Evolutionary conservation across 768 basidiomycete genomes (phyloP).

Genomic region (Leucosporidium creatinivorum): DNA sequence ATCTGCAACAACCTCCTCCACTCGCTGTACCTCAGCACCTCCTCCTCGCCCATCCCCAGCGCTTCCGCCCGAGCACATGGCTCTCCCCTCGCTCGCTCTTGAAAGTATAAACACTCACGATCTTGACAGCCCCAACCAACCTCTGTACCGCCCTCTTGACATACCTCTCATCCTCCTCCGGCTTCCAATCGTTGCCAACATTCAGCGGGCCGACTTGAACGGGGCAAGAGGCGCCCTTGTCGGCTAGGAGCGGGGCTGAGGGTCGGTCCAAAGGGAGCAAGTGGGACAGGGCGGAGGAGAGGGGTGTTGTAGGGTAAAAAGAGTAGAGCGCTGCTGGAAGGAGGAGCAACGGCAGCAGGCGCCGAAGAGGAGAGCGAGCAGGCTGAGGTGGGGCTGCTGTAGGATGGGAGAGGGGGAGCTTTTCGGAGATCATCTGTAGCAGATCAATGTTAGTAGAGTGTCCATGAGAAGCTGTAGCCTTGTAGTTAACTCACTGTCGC

Average conservation of each 20-base stretch:
- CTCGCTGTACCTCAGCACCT: not conserved
- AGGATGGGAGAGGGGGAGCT: too few relatives aligned
- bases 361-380: too few relatives aligned
- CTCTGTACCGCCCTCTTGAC: not conserved
- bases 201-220: constrained; percentile 6
- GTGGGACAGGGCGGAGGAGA: too few relatives aligned
- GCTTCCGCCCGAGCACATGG: too few relatives aligned
- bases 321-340: not conserved
- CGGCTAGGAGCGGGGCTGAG: not conserved
- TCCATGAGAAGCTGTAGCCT: too few relatives aligned
- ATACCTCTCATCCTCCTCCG: not conserved
- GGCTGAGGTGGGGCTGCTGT: too few relatives aligned
- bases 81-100: too few relatives aligned
- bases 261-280: not conserved
- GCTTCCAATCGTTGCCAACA: constrained; percentile 4
- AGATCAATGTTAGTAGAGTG: too few relatives aligned
- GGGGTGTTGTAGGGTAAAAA: not conserved
- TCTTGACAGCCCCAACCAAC: constrained; percentile 6
- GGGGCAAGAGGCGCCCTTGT: constrained; percentile 3
- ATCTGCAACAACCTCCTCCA: not conserved
- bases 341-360: not conserved
- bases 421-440: too few relatives aligned
- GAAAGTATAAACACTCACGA: not conserved
- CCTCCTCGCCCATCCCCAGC: too few relatives aligned
- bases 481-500: too few relatives aligned